phyloP scores from a whole-genome alignment of 768 basidiomycete species.

The Collybia sp. region DNA sequence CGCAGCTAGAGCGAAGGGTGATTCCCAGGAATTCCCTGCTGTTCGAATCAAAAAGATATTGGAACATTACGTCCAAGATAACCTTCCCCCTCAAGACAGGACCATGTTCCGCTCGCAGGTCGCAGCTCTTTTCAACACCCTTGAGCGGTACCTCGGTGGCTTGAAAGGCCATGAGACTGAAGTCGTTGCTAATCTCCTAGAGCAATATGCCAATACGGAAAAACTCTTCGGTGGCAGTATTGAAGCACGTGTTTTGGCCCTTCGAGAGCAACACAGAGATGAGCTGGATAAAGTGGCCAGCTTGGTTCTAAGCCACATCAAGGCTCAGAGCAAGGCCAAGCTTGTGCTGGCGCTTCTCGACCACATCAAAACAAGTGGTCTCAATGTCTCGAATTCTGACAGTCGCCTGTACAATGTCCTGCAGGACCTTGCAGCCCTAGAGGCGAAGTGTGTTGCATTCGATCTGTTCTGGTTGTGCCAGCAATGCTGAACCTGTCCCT shows the following conservation, averaged over 20 bases:
- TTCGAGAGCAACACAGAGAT: conserved; percentile 92
- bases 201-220: conserved; percentile 81
- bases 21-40: conserved; percentile 86
- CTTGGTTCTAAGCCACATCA: conserved; percentile 92
- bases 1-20: conserved; percentile 64
- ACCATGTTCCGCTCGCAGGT: conserved; percentile 75
- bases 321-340: conserved; percentile 89
- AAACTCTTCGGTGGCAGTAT: conserved; percentile 92
- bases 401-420: conserved; percentile 71
- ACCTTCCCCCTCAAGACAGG: conserved; percentile 75
- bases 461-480: not conserved
- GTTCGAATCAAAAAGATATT: conserved; percentile 80
- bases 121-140: conserved; percentile 61
- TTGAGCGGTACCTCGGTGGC: conserved; percentile 78
- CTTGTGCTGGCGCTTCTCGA: conserved; percentile 84
- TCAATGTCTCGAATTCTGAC: conserved; percentile 74
- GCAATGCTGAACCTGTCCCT: conserved; percentile 1
- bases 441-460: conserved; percentile 65
- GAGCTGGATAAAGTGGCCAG: conserved; percentile 83
- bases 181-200: conserved; percentile 72
- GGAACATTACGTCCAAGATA: conserved; percentile 81
- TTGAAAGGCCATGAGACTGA: conserved; percentile 83
- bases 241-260: conserved; percentile 83
- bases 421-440: conserved; percentile 78
- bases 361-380: conserved; percentile 76